Conservation (phyloP, 2,329 filamentous ascomycete species). For the Claviceps africana region DNA sequence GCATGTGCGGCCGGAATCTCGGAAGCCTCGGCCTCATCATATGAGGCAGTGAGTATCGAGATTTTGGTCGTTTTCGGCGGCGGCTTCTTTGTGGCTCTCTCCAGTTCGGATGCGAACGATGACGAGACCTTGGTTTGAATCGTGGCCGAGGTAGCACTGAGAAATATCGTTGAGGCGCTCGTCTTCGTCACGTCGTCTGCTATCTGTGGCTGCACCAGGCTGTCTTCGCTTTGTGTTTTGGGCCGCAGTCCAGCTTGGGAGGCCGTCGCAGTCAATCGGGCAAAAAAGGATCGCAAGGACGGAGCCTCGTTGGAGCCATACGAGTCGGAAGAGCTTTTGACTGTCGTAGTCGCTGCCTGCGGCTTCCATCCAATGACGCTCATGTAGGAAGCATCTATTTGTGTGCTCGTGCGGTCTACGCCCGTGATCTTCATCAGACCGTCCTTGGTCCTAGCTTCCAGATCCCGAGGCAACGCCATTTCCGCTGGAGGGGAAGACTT, state of each 20-base stretch:
- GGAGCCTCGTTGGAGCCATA: constrained; percentile 37
- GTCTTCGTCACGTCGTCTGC: constrained; percentile 57
- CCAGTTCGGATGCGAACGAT: constrained; percentile 69
- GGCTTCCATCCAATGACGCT: constrained; percentile 76
- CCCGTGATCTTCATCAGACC: constrained; percentile 72
- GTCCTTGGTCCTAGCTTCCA: constrained; percentile 73
- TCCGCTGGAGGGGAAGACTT: constrained; percentile 66
- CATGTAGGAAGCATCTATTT: constrained; percentile 86
- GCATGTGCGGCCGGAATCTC: constrained; percentile 32
- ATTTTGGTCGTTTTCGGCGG: constrained; percentile 79
- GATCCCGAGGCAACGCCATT: constrained; percentile 59
- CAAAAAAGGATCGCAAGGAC: constrained; percentile 68
- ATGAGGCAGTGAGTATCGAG: constrained; percentile 80
- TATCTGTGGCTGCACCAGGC: constrained; percentile 45
- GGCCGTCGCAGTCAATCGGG: constrained; percentile 49
- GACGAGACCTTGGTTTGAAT: constrained; percentile 62
- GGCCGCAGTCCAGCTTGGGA: constrained; percentile 35
- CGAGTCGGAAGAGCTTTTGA: constrained; percentile 30
- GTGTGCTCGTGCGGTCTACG: constrained; percentile 75
- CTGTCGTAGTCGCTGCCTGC: constrained; percentile 22
- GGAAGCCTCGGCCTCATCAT: constrained; percentile 62
- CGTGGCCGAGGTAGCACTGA: constrained; percentile 73
- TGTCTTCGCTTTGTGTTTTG: constrained; percentile 49
- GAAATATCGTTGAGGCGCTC: constrained; percentile 69
- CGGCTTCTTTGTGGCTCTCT: constrained; percentile 92